Evolutionary conservation across 2,329 filamentous ascomycete genomes (phyloP).

Genomic region (Colletotrichum tropicale): DNA sequence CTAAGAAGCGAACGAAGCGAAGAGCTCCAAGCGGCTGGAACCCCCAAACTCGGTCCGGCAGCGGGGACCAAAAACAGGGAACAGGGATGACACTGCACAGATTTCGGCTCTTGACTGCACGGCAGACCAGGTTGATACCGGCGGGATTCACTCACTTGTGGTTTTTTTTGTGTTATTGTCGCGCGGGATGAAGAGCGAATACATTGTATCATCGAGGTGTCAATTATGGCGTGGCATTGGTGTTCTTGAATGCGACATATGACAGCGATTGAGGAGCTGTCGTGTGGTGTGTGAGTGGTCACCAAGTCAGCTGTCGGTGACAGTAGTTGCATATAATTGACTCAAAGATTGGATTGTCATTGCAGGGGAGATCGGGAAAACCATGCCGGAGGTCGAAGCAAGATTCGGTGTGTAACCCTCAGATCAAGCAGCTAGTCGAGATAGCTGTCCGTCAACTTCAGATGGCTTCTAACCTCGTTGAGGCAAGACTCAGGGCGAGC

Average conservation of each 20-base stretch:
- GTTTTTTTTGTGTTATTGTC: neutral
- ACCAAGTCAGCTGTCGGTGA: neutral
- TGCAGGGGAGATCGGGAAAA: neutral
- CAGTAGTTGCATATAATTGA: neutral
- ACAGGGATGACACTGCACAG: neutral
- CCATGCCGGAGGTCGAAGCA: neutral
- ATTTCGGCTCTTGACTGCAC: constrained; percentile 12
- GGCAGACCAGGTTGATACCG: neutral
- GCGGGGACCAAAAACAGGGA: neutral
- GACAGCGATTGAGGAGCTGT: neutral
- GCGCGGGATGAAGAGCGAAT: neutral
- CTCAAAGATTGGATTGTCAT: neutral
- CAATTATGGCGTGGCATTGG: neutral
- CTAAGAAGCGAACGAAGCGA: neutral
- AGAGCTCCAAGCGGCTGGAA: constrained; percentile 4
- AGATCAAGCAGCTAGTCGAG: neutral
- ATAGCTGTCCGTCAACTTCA: neutral
- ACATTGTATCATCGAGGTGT: neutral
- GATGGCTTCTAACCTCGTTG: neutral
- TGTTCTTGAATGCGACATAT: neutral
- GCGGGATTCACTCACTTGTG: neutral
- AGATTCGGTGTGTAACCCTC: neutral
- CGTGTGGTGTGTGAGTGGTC: neutral
- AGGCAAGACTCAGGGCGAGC: neutral
- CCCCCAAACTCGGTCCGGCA: neutral